Evolutionary conservation across 1,139 yeast genomes (phyloP), one percentile per base, ranked within the genome.

Genomic region (Nakaseomyces delphensis): DNA sequence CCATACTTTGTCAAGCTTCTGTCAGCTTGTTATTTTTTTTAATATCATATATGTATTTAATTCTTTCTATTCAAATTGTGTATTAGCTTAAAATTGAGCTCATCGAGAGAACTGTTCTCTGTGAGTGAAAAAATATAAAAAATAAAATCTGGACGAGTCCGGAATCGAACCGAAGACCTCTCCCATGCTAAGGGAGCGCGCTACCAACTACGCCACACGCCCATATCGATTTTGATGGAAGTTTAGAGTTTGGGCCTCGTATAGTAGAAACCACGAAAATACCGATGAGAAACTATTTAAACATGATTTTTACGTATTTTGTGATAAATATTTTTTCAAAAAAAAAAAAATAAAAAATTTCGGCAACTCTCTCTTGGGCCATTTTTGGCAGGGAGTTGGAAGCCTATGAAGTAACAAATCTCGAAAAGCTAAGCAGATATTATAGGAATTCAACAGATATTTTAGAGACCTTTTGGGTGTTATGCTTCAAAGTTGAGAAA

Each of bases 181-280:
- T 48, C 52, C 50, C 52, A 48, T 48, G 52, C 51, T 49, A 49
- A 49, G 51, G 51, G 52, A 48, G 51, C 51, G 52, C 52, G 52
- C 52, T 49, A 49, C 52, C 52, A 46, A 49, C 52, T 49, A 49
- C 52, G 52, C 52, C 52, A 49, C 52, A 49, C 47, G 52, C 52
- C 52, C 52, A 33, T n/a, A 21, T 29, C 8, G 19, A 32, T 2
- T n/a, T 32, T 14, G 33, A 9, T 29, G 33, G 1, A 10, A 3
- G 10, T 18, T 21, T 20, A 31, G 7, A 25, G n/a, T 13, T 24
- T 24, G 28, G 2, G 24, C 9, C 9, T 21, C 9, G 9, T 9
- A 21, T 6, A 21, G 24, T 6, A 9, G 9, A 21, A 21, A 21
- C 24, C 6, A 21, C 9, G 9, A 6, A 21, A 6, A 21, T 21